A percentile compares a stretch with the other conserved stretches of the same genome.
Conservation (phyloP, 225 moss, liverwort and hornwort genomes). For the Antitrichia curtipendula region DNA sequence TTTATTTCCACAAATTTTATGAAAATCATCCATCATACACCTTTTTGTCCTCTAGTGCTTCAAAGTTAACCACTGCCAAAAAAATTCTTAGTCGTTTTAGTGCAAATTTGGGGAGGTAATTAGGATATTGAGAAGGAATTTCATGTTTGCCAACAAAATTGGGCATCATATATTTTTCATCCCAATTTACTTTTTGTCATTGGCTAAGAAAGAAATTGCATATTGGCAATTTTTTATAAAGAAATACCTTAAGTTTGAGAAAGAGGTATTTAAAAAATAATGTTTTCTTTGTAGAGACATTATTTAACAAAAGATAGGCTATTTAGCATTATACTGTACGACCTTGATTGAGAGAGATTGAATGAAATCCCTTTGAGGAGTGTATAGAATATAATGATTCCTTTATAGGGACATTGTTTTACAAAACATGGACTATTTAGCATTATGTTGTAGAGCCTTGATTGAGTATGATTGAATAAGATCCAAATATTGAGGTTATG, state of each 20-base stretch:
- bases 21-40: fast-evolving
- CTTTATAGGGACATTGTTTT: background rate
- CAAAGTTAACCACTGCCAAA: fast-evolving
- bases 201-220: background rate
- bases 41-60: background rate
- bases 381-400: too few species aligned
- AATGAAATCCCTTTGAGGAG: too few species aligned
- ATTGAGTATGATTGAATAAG: background rate
- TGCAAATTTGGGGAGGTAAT: fast-evolving
- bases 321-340: background rate
- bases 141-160: background rate
- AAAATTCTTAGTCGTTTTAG: background rate
- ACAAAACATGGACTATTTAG: background rate
- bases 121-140: background rate
- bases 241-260: background rate
- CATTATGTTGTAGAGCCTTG: background rate
- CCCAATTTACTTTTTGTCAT: background rate
- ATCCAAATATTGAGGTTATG: background rate
- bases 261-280: fast-evolving
- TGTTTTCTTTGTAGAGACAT: background rate
- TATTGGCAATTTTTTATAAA: background rate
- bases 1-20: fast-evolving
- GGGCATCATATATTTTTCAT: background rate
- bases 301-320: background rate
- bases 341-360: background rate